These are phyloP conservation scores for Emmonsiellopsis sp. DNA, from an alignment of 2,329 filamentous ascomycete genomes.

Conservation along the genomic window DNA sequence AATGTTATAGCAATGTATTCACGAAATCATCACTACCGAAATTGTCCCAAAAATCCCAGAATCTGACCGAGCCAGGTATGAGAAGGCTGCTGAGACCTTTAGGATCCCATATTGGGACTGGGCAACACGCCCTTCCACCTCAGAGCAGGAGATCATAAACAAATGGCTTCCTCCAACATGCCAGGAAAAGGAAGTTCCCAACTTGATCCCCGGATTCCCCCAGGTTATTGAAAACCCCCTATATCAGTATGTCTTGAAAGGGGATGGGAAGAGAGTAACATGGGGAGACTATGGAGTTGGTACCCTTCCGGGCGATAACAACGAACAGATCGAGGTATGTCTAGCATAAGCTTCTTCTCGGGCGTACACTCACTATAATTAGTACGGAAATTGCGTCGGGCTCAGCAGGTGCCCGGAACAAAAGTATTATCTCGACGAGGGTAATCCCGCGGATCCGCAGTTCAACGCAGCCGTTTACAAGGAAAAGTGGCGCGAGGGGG, in stretches of 20 bases:
- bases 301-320: conserved; percentile 7
- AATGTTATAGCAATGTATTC: conserved; percentile 21
- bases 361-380: not conserved
- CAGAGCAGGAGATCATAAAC: conserved; percentile 25
- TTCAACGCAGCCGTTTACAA: not conserved
- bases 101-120: conserved; percentile 42
- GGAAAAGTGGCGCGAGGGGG: not conserved
- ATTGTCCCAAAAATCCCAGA: conserved; percentile 33
- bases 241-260: conserved; percentile 28
- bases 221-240: conserved; percentile 35
- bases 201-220: conserved; percentile 32
- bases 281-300: not conserved
- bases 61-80: conserved; percentile 39
- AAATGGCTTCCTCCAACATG: conserved; percentile 19
- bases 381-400: conserved; percentile 13
- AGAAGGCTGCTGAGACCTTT: conserved; percentile 28
- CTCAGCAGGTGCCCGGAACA: conserved; percentile 14
- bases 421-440: conserved; percentile 2
- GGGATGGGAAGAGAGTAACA: conserved; percentile 16
- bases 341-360: not conserved
- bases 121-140: conserved; percentile 23
- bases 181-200: conserved; percentile 25
- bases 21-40: conserved; percentile 27
- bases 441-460: not conserved
- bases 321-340: conserved; percentile 7